Conservation (phyloP, 768 basidiomycete genomes). For the Gautieria morchelliformis region DNA sequence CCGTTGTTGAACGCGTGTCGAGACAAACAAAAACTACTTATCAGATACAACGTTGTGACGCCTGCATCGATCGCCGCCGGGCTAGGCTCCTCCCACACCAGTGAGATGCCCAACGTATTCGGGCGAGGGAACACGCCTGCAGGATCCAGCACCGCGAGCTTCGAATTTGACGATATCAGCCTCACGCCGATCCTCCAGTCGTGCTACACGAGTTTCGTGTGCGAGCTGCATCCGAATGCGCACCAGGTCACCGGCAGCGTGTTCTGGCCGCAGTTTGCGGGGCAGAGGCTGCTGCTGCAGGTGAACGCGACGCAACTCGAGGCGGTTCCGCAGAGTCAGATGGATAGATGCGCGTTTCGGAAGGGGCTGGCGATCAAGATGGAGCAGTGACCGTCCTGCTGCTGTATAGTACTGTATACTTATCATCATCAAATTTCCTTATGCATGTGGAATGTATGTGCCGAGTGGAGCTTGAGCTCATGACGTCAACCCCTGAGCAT, state of each 20-base stretch:
- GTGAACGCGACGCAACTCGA: conserved; percentile 8
- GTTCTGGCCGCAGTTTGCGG: conserved; percentile 3
- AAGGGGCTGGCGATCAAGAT: background rate
- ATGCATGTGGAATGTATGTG: too few relatives aligned
- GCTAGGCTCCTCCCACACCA: conserved; percentile 1
- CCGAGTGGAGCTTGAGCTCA: too few relatives aligned
- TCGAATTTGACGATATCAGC: conserved; percentile 41
- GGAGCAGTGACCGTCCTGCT: conserved; percentile 8
- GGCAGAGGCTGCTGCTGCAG: conserved; percentile 3
- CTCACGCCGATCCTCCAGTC: conserved; percentile 26
- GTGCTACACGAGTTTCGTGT: conserved; percentile 7
- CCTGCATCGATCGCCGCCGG: background rate
- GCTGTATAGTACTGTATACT: too few relatives aligned
- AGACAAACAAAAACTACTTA: background rate
- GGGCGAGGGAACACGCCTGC: conserved; percentile 23
- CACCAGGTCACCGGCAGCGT: conserved; percentile 40
- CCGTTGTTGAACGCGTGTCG: background rate
- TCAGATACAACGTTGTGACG: conserved; percentile 4
- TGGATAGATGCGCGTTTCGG: conserved; percentile 8
- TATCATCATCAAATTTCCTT: too few relatives aligned
- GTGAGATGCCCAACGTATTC: conserved; percentile 3
- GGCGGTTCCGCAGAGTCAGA: conserved; percentile 1
- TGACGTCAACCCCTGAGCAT: too few relatives aligned
- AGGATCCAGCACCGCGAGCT: conserved; percentile 26
- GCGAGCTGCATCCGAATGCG: conserved; percentile 28